Evolutionary conservation across 2,329 filamentous ascomycete species (phyloP), one percentile per base, ranked within the genome.

Genomic region (Sporothrix pallida): DNA sequence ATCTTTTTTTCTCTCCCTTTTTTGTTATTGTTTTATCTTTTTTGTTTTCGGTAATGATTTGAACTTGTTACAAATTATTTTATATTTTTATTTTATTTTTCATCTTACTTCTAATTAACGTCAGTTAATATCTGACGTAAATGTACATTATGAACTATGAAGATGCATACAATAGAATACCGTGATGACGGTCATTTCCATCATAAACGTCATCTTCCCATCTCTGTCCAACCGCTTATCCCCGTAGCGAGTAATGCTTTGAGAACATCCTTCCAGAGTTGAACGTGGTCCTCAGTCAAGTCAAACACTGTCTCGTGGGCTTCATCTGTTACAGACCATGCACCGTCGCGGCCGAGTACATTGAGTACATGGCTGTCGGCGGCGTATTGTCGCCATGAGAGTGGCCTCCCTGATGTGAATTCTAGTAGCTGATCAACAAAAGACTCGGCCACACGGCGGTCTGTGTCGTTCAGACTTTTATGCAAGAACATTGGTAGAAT

Each of bases 401-500:
- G 48, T 5, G 13, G 48, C 13, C 17, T 12, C 9, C 48, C 48
- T 15, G 48, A 12, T 50, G 48, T 50, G 17, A 50, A 50, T 15
- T 12, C 10, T 17, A 50, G 13, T 17, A 50, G 48, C 10, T 50
- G 48, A 17, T 50, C 48, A 50, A 15, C 48, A 50, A 50, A 50
- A 15, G 48, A 50, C 48, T 50, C 48, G 48, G 48, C 9, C 13
- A 50, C 13, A 50, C 48, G 48, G 13, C 48, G 48, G 48, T 50
- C 48, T 12, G 48, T 50, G 9, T 46, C 12, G 17, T 37, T 46
- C 12, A 71, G 68, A 20, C 52, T 37, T 15, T 26, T 46, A 23
- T 71, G 68, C 4, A 71, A 52, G 17, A 71, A 71, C 31, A 56
- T 71, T 10, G 68, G 68, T 12, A 71, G 31, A 23, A 71, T 71